phyloP scores from a whole-genome alignment of 23 red algal species.

The Gracilaria caudata region DNA sequence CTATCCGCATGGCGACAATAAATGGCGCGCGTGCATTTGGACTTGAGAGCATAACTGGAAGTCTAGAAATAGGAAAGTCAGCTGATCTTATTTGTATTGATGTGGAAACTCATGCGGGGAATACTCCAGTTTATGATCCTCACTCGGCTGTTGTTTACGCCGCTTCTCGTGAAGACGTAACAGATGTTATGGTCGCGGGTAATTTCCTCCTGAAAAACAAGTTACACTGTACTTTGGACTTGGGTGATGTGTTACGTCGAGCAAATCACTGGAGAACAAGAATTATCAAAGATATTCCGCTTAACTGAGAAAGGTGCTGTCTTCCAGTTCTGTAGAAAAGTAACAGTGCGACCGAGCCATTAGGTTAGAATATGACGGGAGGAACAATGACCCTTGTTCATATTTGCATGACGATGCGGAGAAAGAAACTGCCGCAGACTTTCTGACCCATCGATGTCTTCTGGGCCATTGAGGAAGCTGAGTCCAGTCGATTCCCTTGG shows the following conservation, averaged over 20 bases:
- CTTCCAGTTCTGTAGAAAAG: neutral
- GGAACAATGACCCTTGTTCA: too few relatives aligned
- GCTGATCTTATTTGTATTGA: slow-evolving; percentile 86
- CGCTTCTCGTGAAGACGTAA: slow-evolving; percentile 81
- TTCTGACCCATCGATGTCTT: too few relatives aligned
- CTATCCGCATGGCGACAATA: slow-evolving; percentile 91
- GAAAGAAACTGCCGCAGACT: too few relatives aligned
- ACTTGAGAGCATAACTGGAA: slow-evolving; percentile 78
- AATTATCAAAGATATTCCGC: slow-evolving; percentile 58
- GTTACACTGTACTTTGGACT: slow-evolving; percentile 50
- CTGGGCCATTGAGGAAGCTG: too few relatives aligned
- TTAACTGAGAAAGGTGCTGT: slow-evolving; percentile 10
- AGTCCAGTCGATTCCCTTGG: too few relatives aligned
- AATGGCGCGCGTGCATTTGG: slow-evolving; percentile 88
- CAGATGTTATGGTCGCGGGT: slow-evolving; percentile 86
- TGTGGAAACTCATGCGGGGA: slow-evolving; percentile 70
- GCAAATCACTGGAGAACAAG: slow-evolving; percentile 38
- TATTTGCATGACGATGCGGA: too few relatives aligned
- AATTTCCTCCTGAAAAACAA: slow-evolving; percentile 74
- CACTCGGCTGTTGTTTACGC: slow-evolving; percentile 87
- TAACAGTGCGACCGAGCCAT: neutral
- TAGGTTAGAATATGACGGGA: neutral
- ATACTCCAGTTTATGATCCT: slow-evolving; percentile 78
- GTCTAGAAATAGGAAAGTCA: slow-evolving; percentile 79
- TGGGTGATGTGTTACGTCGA: slow-evolving; percentile 43